Base-by-base conservation (phyloP, 2,329 filamentous ascomycete genomes). In the Colletotrichum tabaci region DNA sequence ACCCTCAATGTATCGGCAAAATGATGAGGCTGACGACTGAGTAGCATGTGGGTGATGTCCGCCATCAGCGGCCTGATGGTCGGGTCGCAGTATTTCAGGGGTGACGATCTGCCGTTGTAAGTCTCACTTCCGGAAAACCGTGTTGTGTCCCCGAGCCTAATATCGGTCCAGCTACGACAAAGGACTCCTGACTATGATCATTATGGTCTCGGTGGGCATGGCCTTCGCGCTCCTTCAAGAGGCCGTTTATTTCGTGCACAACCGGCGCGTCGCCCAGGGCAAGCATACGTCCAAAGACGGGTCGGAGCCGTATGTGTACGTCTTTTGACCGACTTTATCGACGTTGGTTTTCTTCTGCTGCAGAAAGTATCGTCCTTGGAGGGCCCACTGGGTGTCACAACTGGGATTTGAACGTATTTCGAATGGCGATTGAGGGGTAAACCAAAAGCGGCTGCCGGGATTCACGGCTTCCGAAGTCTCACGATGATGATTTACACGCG, bases 51-150 rank as follows among this genome's bases (percentile, higher is more conserved):
- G 81, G 86, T 88, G 2, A 87, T 87, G 85, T 82, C 79, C n/a
- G 85, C 86, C 3, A 87, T 86, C 9, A 82, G 78, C 15, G 86
- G 86, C 0, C 71, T 88, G 64, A 87, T 88, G 85, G 84, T 83
- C 0, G 86, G 86, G 0, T 84, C 85, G 10, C 86, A 87, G 73
- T 87, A 87, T 47, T 88, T 87, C 65, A 81, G 82, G 26, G 80
- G 76, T 1, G 75, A 79, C 13, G 84, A 87, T 73, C 76, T 79
- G 21, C 83, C 85, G 3, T 82, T 84, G 77, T 82, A 76, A 74
- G 79, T 78, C 26, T 10, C 18, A 26, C 47, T 12, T 8, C 4
- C 13, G 15, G 4, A n/a, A 35, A 35, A 8, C 8, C 30, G 30
- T 35, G 30, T 9, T 35, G 30, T 9, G 8, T 35, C 30, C 30